Evolutionary conservation across 1,284 basidiomycete genomes (phyloP).

Genomic region (Thelephora terrestris): DNA sequence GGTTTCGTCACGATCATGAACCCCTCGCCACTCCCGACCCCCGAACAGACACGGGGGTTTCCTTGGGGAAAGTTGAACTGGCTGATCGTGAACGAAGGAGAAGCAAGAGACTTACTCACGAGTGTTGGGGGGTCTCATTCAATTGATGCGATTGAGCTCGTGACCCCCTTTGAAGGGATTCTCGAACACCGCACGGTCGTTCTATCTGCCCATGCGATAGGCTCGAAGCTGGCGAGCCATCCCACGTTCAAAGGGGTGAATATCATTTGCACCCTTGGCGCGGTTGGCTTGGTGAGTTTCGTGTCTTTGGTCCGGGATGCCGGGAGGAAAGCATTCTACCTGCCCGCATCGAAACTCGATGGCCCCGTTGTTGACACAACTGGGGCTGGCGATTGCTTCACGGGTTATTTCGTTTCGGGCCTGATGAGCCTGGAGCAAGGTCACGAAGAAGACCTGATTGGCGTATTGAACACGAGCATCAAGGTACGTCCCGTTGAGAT

Average conservation of each 20-base stretch:
- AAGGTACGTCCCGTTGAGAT: conserved; percentile 22
- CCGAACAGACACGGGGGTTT: conserved; percentile 24
- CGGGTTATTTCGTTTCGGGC: conserved; percentile 45
- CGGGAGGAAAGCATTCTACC: conserved; percentile 18
- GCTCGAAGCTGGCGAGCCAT: conserved; percentile 10
- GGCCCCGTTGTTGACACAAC: conserved; percentile 40
- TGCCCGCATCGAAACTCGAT: conserved; percentile 35
- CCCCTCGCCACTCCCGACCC: conserved; percentile 41
- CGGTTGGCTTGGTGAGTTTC: conserved; percentile 30
- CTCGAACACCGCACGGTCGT: background rate
- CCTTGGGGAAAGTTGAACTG: conserved; percentile 42
- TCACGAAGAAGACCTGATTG: conserved; percentile 20
- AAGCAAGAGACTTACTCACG: conserved; percentile 31
- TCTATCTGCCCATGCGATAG: conserved; percentile 3
- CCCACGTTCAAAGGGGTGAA: conserved; percentile 18
- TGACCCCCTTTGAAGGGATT: background rate
- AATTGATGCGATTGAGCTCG: background rate
- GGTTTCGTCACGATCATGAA: conserved; percentile 34
- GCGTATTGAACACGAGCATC: conserved; percentile 29
- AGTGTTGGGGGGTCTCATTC: conserved; percentile 5
- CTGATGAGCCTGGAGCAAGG: conserved; percentile 33
- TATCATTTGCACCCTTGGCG: conserved; percentile 45
- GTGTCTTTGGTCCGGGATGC: too few species aligned
- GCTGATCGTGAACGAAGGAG: conserved; percentile 45
- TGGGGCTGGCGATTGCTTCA: conserved; percentile 51